phyloP scores from a whole-genome alignment of 2,329 filamentous ascomycete species.

The Pseudocercospora musae region DNA sequence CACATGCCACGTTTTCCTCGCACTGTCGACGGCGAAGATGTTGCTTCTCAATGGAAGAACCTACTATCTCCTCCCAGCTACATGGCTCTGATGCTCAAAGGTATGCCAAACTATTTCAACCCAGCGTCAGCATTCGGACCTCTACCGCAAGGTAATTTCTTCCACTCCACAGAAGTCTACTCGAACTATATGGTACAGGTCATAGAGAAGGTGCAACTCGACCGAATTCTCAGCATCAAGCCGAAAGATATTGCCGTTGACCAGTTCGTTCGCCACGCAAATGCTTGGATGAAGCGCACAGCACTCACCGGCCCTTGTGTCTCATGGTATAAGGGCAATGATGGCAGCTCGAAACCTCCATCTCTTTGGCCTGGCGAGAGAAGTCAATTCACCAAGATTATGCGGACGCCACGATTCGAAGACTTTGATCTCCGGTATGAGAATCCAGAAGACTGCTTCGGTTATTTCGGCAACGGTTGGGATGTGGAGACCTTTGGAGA shows the following conservation, averaged over 20 bases:
- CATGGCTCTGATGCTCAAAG: conserved; percentile 22
- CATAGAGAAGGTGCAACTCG: conserved; percentile 23
- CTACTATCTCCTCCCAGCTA: conserved; percentile 14
- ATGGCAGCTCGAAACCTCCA: conserved; percentile 16
- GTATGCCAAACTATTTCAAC: conserved; percentile 26
- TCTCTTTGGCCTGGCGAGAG: conserved; percentile 23
- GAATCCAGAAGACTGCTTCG: conserved; percentile 15
- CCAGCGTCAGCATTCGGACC: conserved; percentile 23
- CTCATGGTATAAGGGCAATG: conserved; percentile 24
- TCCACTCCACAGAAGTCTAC: conserved; percentile 19
- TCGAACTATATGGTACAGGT: conserved; percentile 23
- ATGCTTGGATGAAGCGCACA: conserved; percentile 22
- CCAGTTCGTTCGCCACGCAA: conserved; percentile 23
- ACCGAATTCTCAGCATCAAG: conserved; percentile 19
- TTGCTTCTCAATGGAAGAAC: conserved; percentile 9
- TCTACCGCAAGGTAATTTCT: conserved; percentile 23
- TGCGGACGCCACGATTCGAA: conserved; percentile 20
- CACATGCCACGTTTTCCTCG: conserved; percentile 21
- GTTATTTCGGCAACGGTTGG: conserved; percentile 18
- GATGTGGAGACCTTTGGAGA: not conserved
- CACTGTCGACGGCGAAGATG: conserved; percentile 18
- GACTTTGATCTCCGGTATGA: conserved; percentile 21
- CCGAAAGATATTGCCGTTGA: conserved; percentile 22
- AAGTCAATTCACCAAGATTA: conserved; percentile 19
- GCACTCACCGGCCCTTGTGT: conserved; percentile 23